Percentiles rank a stretch among this genome's conserved stretches.
phyloP scores from a whole-genome alignment of 1,139 yeast genomes.

The Taiozyma sp. region DNA sequence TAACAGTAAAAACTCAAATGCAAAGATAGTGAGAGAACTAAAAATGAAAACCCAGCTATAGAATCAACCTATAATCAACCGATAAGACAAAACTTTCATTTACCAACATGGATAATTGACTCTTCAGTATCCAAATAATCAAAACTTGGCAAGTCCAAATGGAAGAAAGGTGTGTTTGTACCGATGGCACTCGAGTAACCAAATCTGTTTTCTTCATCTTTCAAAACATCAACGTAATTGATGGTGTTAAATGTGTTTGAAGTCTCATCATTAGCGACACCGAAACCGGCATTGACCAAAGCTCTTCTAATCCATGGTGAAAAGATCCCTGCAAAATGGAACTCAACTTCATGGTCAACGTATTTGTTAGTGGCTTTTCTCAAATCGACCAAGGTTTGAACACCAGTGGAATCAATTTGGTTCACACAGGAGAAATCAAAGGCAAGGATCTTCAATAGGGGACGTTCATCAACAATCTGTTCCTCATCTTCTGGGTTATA shows the following conservation, averaged over 20 bases:
- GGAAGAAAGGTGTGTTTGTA: slow-evolving; percentile 82
- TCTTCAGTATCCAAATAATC: slow-evolving; percentile 26
- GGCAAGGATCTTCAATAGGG: slow-evolving; percentile 65
- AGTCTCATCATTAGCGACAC: slow-evolving; percentile 41
- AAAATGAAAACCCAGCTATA: too few species aligned
- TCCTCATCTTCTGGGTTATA: slow-evolving; percentile 12
- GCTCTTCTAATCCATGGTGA: slow-evolving; percentile 87
- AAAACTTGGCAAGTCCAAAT: slow-evolving; percentile 80
- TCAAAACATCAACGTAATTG: slow-evolving; percentile 26
- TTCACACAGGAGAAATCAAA: slow-evolving; percentile 79
- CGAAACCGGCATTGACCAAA: slow-evolving; percentile 75
- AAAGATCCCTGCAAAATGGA: slow-evolving; percentile 81
- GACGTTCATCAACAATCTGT: slow-evolving; percentile 46
- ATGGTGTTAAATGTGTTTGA: slow-evolving; percentile 20
- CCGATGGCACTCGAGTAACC: slow-evolving; percentile 46
- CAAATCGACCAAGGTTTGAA: slow-evolving; percentile 75
- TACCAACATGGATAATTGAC: neutral
- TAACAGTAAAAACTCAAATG: neutral
- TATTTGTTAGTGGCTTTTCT: slow-evolving; percentile 68
- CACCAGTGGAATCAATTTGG: slow-evolving; percentile 72
- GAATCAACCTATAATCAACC: neutral
- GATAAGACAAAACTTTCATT: neutral
- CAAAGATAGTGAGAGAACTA: neutral
- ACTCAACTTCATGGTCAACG: slow-evolving; percentile 82
- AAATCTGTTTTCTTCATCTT: slow-evolving; percentile 21